A percentile compares a stretch with the other conserved stretches of the same genome.
Conservation (phyloP, 768 basidiomycete genomes). For the Gloeopeniophorella convolvens region DNA sequence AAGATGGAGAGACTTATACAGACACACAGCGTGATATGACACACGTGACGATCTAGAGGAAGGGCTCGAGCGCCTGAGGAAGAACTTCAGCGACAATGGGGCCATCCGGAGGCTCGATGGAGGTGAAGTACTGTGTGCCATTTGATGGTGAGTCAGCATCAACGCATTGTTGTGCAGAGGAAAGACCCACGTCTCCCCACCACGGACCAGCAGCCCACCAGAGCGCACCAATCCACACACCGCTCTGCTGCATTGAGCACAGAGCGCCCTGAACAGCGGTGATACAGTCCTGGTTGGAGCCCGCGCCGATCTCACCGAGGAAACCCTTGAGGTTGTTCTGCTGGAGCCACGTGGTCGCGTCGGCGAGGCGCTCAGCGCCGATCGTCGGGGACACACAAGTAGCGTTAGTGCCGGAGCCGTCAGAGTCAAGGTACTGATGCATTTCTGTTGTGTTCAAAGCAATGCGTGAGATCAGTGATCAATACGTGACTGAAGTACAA, state of each 20-base stretch:
- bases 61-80: conserved; percentile 51
- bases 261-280: conserved; percentile 48
- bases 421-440: conserved; percentile 66
- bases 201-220: conserved; percentile 65
- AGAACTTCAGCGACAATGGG: conserved; percentile 44
- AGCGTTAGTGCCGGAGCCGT: conserved; percentile 48
- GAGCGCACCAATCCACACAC: conserved; percentile 47
- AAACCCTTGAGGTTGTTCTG: conserved; percentile 54
- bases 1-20: too few species aligned
- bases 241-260: conserved; percentile 50
- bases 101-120: conserved; percentile 55
- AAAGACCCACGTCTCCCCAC: conserved; percentile 45
- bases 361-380: conserved; percentile 49
- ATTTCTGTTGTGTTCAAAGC: conserved; percentile 37
- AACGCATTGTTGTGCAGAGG: too few species aligned
- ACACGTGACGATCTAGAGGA: too few species aligned
- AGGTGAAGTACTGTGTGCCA: conserved; percentile 52
- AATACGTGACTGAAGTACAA: too few species aligned
- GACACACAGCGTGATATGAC: too few species aligned
- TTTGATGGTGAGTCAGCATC: neutral
- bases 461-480: neutral
- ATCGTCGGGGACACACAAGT: conserved; percentile 55
- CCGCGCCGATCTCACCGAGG: conserved; percentile 58
- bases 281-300: conserved; percentile 36
- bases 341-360: conserved; percentile 54